A percentile compares a stretch with the other conserved stretches of the same genome.
phyloP scores from a whole-genome alignment of 1,284 basidiomycete genomes.

The Austropuccinia psidii region DNA sequence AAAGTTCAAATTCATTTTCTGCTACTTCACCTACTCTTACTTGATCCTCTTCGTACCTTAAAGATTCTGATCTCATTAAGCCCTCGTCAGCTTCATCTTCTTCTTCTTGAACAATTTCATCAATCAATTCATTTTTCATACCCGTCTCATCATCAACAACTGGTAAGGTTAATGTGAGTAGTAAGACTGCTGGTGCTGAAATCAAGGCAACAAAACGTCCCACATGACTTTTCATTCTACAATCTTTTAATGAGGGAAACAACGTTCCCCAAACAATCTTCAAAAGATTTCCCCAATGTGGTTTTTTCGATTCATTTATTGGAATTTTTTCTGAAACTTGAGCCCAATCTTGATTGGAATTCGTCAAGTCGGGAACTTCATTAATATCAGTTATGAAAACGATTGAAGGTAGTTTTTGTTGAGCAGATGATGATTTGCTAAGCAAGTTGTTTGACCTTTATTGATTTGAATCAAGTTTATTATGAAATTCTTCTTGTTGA shows the following conservation, averaged over 20 bases:
- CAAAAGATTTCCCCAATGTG: not conserved
- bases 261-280: constrained; percentile 48
- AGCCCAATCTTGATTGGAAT: not conserved
- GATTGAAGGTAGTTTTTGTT: too few species aligned
- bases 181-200: constrained; percentile 76
- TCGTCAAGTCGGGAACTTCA: not conserved
- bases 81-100: constrained; percentile 37
- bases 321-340: too few species aligned
- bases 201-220: constrained; percentile 69
- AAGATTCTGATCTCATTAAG: constrained; percentile 53
- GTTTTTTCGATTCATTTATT: too few species aligned
- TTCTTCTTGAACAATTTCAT: constrained; percentile 30
- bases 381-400: not conserved
- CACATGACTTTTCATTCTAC: constrained; percentile 62
- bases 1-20: constrained; percentile 33
- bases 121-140: constrained; percentile 45
- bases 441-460: too few species aligned
- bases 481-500: too few species aligned
- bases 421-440: too few species aligned
- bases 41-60: constrained; percentile 41
- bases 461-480: too few species aligned
- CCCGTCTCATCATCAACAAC: constrained; percentile 63
- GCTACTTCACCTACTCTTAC: constrained; percentile 39
- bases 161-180: constrained; percentile 79
- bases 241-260: constrained; percentile 77